These are phyloP conservation scores for Phanerochaete sordida DNA, from an alignment of 768 basidiomycete species.

Conservation along the genomic window DNA sequence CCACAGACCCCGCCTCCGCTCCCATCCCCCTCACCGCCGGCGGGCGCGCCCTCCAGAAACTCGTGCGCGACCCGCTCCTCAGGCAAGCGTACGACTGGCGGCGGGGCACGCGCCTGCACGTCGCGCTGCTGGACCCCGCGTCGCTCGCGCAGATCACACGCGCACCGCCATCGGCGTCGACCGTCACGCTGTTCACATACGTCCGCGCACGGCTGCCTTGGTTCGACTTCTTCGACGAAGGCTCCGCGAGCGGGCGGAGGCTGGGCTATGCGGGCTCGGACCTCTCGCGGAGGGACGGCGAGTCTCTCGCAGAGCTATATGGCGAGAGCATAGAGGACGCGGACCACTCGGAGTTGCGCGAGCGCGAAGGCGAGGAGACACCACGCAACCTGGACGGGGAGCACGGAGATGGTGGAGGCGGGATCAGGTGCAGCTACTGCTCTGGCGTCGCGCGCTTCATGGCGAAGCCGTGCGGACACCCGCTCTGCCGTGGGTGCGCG, in stretches of 20 bases:
- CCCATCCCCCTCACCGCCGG: constrained; percentile 10
- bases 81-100: background rate
- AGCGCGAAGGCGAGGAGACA: background rate
- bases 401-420: background rate
- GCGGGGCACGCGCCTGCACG: constrained; percentile 11
- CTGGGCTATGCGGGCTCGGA: too few relatives aligned
- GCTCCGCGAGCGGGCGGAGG: too few relatives aligned
- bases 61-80: background rate
- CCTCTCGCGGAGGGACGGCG: too few relatives aligned
- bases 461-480: background rate
- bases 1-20: constrained; percentile 1
- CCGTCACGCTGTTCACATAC: background rate
- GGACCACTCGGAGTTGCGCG: background rate
- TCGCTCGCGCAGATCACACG: background rate
- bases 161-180: background rate
- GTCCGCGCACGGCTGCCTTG: background rate
- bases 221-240: background rate
- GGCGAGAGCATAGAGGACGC: too few relatives aligned
- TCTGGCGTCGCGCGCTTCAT: background rate
- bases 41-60: background rate
- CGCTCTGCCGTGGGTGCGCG: background rate
- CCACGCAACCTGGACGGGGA: background rate
- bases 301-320: too few relatives aligned
- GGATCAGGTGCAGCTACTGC: background rate
- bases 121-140: constrained; percentile 16